Percentiles rank a stretch among this genome's conserved stretches.
These are phyloP conservation scores for Tricholoma bakamatsutake DNA, from an alignment of 768 basidiomycete species.

Conservation along the genomic window DNA sequence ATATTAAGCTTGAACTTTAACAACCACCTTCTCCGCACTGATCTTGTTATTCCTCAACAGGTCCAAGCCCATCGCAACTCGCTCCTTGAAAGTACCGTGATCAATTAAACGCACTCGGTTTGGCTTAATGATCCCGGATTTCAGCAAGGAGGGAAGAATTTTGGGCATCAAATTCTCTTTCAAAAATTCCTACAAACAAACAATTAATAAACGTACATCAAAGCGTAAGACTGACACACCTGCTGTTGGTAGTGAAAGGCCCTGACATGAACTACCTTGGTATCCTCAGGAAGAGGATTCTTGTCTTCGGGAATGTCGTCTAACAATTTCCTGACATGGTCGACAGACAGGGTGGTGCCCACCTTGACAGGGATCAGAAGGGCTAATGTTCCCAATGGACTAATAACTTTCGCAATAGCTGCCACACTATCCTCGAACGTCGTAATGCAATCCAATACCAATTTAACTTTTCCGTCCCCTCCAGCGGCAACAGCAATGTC, in stretches of 20 bases:
- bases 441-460: conserved; percentile 29
- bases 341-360: conserved; percentile 30
- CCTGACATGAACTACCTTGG: conserved; percentile 31
- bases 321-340: conserved; percentile 22
- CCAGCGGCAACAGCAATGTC: conserved; percentile 24
- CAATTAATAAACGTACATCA: not conserved
- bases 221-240: conserved; percentile 20
- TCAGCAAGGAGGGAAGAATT: conserved; percentile 38
- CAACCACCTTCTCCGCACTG: conserved; percentile 45
- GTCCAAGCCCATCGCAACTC: conserved; percentile 36
- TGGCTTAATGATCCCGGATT: conserved; percentile 33
- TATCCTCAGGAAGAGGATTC: conserved; percentile 32
- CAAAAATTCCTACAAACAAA: conserved; percentile 29
- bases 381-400: conserved; percentile 33
- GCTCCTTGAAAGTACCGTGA: conserved; percentile 35
- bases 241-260: conserved; percentile 33
- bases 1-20: conserved; percentile 24
- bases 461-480: conserved; percentile 19
- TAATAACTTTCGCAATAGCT: conserved; percentile 31
- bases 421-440: conserved; percentile 26
- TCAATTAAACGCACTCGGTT: conserved; percentile 35
- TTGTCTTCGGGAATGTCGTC: conserved; percentile 27
- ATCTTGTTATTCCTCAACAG: conserved; percentile 41
- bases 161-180: conserved; percentile 39
- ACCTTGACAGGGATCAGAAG: conserved; percentile 43